phyloP scores from a whole-genome alignment of 1,284 basidiomycete genomes.

The Ustilago xerochloae region DNA sequence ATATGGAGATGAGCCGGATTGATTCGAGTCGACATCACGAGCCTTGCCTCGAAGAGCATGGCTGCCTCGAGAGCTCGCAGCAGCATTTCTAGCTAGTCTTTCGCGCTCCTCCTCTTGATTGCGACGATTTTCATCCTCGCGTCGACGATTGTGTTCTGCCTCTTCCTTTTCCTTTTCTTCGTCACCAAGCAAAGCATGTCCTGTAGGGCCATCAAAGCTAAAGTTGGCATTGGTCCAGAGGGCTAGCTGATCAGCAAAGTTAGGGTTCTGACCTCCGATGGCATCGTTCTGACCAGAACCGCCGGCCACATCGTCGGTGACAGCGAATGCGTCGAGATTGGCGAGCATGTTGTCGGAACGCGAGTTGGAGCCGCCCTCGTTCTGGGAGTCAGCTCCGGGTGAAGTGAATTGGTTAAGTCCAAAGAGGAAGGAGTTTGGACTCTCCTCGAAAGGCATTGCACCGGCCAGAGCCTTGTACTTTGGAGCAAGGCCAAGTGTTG shows the following conservation, averaged over 20 bases:
- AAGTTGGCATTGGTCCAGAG: slow-evolving; percentile 68
- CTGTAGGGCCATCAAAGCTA: slow-evolving; percentile 67
- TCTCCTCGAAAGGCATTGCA: slow-evolving; percentile 54
- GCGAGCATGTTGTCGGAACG: slow-evolving; percentile 51
- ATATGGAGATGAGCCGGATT: slow-evolving; percentile 22
- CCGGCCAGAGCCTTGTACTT: slow-evolving; percentile 10
- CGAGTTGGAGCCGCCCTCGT: slow-evolving; percentile 33
- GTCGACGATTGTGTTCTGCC: slow-evolving; percentile 51
- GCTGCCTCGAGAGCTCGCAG: slow-evolving; percentile 46
- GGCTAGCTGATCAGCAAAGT: slow-evolving; percentile 66
- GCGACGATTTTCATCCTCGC: slow-evolving; percentile 52
- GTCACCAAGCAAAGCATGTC: slow-evolving; percentile 65
- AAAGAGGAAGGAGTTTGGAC: slow-evolving; percentile 61
- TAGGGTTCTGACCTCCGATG: slow-evolving; percentile 38
- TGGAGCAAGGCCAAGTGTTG: not conserved
- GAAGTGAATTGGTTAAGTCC: slow-evolving; percentile 62
- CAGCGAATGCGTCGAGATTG: slow-evolving; percentile 49
- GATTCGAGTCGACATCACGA: slow-evolving; percentile 30
- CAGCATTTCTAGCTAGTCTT: slow-evolving; percentile 45
- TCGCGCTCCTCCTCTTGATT: slow-evolving; percentile 55
- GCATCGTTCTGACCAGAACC: slow-evolving; percentile 31
- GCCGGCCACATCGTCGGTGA: slow-evolving; percentile 35
- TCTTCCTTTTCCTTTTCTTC: slow-evolving; percentile 66
- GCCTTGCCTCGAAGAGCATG: slow-evolving; percentile 48
- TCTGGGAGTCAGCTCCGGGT: slow-evolving; percentile 32